Base-by-base conservation (phyloP, 116 monocot genomes). In the Phalaenopsis hybrid region DNA sequence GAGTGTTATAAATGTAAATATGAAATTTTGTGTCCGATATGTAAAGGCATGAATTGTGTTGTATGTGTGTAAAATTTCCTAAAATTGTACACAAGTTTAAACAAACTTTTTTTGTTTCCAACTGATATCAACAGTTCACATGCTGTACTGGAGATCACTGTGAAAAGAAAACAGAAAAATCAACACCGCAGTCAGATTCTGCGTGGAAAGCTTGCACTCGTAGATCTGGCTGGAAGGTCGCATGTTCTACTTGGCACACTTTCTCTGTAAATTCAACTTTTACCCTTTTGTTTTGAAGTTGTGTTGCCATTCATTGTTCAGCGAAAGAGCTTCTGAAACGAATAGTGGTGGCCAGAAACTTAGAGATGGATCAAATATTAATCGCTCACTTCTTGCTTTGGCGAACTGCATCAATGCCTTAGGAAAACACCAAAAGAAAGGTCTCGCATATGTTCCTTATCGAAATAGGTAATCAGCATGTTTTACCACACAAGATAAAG, bases 351-450 rank as follows among this genome's bases (percentile, higher is more conserved):
- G 97, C 23, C 92, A 98, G 83, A 98, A 98, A 81, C 88, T 98
- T 74, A 93, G 97, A 87, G 97, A 98, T 85, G 97, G 97, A 52
- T 93, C 97, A 20, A 98, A 98, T 74, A 98, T 98, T 50, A 98
- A 98, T 75, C 88, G 92, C 20, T 98, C 97, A 18, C 88, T 98
- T 63, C 97, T 98, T 89, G 97, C 97, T 63, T 86, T 98, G 59
- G 97, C 97, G 79, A 98, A 98, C 77, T 98, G 97, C 86, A 98
- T 98, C 50, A 98, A 98, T 88, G 94, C 97, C 79, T 82, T 98
- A 63, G 97, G 97, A 69, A 98, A 98, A 76, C 92, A 93, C 84
- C 94, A 94, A 21, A 98, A 98, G 74, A 98, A 93, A 79, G 97
- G 97, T 28, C 92, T 98, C 83, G 97, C 97, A 78, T 98, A 98